Evolutionary conservation across 495 filamentous ascomycete species (phyloP), one percentile per base, ranked within the genome.

Genomic region (Trichoderma orchidacearum): DNA sequence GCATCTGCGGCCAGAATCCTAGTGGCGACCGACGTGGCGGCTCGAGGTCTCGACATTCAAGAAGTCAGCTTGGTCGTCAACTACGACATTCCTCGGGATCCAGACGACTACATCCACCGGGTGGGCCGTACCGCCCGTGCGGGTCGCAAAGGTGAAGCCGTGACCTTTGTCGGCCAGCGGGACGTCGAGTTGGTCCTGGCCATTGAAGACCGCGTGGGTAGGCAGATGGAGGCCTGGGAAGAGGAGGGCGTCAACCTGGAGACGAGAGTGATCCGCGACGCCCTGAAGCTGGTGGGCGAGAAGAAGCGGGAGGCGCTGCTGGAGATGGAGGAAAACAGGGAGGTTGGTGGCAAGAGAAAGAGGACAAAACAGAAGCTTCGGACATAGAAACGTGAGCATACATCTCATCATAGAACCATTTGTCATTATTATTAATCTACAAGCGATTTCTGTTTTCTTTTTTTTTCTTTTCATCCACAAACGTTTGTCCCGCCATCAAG

Each of bases 61-160:
- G 85, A 85, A 58, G 94, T 97, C 1, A 85, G 80, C 54, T 69
- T 97, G 11, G 92, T 99, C 7, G 72, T 99, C 52, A 97, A 99
- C 67, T 97, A 88, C 65, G 94, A 97, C 64, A 82, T 99, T 17
- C 93, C 93, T 1, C 83, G 92, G 2, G 89, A 96, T 66, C 90
- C 93, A 31, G 93, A 96, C 66, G 94, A 96, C 67, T 99, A 97
- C 62, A 89, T 99, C 58, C 93, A 99, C 70, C 85, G 93, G 21
- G 91, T 95, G 55, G 93, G 93, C 63, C 85, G 93, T 63, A 99
- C 93, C 11, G 93, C 94, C 7, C 81, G 93, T 76, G 93, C 93
- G 6, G 93, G 94, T 0, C 78, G 87, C 41, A 72, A 69, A 27
- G 93, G 93, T 64, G 84, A 89, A 56, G 83, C 85, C 2, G 83